phyloP scores from a whole-genome alignment of 371 early-diverging fungal species.

The Lichtheimia corymbifera region DNA sequence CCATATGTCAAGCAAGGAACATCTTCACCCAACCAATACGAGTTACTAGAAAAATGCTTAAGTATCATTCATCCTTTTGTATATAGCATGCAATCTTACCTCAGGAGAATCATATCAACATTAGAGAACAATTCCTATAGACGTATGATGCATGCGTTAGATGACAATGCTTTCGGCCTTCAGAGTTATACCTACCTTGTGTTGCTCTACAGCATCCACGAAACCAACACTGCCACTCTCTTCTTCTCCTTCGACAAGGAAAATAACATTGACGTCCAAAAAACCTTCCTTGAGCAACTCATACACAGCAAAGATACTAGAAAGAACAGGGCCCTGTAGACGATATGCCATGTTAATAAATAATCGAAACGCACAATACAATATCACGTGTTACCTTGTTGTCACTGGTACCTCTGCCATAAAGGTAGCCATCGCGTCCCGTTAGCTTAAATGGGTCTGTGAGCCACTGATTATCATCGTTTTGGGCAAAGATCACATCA shows the following conservation, averaged over 20 bases:
- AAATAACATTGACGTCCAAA: slow-evolving; percentile 72
- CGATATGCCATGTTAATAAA: neutral
- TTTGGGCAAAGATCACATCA: slow-evolving; percentile 77
- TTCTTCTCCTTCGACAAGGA: slow-evolving; percentile 86
- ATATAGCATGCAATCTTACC: slow-evolving; percentile 28
- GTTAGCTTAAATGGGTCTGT: slow-evolving; percentile 46
- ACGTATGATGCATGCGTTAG: neutral
- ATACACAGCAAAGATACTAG: slow-evolving; percentile 76
- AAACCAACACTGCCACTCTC: slow-evolving; percentile 79
- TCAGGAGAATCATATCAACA: slow-evolving; percentile 72
- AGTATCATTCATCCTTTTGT: slow-evolving; percentile 3
- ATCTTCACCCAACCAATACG: slow-evolving; percentile 74
- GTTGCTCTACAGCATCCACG: slow-evolving; percentile 58
- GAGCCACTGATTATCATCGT: slow-evolving; percentile 55
- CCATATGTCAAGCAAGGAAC: slow-evolving; percentile 74
- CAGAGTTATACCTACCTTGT: slow-evolving; percentile 33
- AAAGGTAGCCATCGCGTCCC: slow-evolving; percentile 74
- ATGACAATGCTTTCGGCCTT: too few species aligned
- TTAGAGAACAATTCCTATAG: slow-evolving; percentile 57
- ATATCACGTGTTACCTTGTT: slow-evolving; percentile 55
- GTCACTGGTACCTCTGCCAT: slow-evolving; percentile 83
- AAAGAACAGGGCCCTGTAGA: slow-evolving; percentile 70
- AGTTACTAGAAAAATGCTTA: slow-evolving; percentile 43
- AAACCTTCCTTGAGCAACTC: slow-evolving; percentile 65
- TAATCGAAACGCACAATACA: neutral